A percentile compares a stretch with the other conserved stretches of the same genome.
phyloP scores from a whole-genome alignment of 2,329 filamentous ascomycete species.

The Penicillium sp. region DNA sequence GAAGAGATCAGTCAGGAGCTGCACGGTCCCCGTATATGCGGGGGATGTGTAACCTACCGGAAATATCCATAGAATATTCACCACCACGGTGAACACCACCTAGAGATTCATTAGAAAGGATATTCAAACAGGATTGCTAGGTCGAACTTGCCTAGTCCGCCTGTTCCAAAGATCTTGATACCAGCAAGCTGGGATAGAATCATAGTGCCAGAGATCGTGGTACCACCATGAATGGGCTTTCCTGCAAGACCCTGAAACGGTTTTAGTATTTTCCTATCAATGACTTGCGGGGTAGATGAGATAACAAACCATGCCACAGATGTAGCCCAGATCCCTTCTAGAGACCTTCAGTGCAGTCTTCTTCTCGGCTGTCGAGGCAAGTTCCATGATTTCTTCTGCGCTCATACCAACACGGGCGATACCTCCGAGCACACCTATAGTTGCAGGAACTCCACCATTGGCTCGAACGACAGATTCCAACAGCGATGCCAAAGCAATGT shows the following conservation, averaged over 20 bases:
- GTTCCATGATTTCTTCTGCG: slow-evolving; percentile 69
- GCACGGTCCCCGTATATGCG: background rate
- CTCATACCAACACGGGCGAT: slow-evolving; percentile 77
- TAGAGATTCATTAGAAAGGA: slow-evolving; percentile 22
- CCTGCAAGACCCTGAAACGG: slow-evolving; percentile 60
- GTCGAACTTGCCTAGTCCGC: slow-evolving; percentile 65
- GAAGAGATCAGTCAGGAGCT: slow-evolving; percentile 1
- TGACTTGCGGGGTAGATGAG: background rate
- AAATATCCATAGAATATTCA: slow-evolving; percentile 86
- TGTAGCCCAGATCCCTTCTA: slow-evolving; percentile 79
- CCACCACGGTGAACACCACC: slow-evolving; percentile 89
- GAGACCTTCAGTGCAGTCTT: slow-evolving; percentile 78
- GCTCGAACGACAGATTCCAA: slow-evolving; percentile 79
- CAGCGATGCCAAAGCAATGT: slow-evolving; percentile 72
- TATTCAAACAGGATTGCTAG: too few species aligned
- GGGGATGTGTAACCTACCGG: slow-evolving; percentile 42
- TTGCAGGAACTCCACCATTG: slow-evolving; percentile 83
- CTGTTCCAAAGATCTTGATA: slow-evolving; percentile 91
- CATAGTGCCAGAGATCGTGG: slow-evolving; percentile 93
- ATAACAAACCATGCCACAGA: slow-evolving; percentile 68
- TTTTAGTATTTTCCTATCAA: slow-evolving; percentile 4
- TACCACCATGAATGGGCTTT: slow-evolving; percentile 77
- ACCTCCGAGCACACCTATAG: slow-evolving; percentile 84
- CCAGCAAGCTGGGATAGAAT: slow-evolving; percentile 81
- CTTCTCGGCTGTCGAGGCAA: slow-evolving; percentile 66